Conservation (phyloP, 2,329 filamentous ascomycete genomes). For the Epichloe elymi region DNA sequence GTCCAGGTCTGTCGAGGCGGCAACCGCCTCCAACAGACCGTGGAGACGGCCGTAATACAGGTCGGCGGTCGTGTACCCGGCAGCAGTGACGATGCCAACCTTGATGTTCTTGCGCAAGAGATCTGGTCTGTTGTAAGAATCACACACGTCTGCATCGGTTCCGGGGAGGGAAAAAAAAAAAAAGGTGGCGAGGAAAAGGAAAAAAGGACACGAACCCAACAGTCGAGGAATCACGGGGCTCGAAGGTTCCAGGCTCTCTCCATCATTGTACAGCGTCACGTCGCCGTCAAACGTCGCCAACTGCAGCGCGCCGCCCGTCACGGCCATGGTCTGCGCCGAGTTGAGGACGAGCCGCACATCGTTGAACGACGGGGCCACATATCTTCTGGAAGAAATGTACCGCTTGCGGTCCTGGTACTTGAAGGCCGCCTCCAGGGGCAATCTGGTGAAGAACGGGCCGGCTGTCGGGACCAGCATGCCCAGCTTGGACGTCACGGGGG, state of each 20-base stretch:
- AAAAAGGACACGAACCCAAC: slow-evolving; percentile 25
- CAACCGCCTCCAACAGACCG: slow-evolving; percentile 73
- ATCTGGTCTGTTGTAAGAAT: slow-evolving; percentile 22
- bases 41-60: slow-evolving; percentile 79
- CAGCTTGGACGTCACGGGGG: slow-evolving; percentile 59
- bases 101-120: slow-evolving; percentile 68
- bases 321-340: slow-evolving; percentile 84
- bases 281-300: slow-evolving; percentile 96
- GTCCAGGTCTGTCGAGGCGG: slow-evolving; percentile 43
- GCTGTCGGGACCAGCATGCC: slow-evolving; percentile 83
- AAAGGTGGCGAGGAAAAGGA: neutral
- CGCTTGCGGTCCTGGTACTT: slow-evolving; percentile 76
- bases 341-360: slow-evolving; percentile 88
- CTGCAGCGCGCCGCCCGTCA: slow-evolving; percentile 66
- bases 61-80: slow-evolving; percentile 79
- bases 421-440: slow-evolving; percentile 82
- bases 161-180: too few species aligned
- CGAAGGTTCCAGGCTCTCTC: slow-evolving; percentile 58
- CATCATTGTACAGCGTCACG: slow-evolving; percentile 89
- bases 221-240: slow-evolving; percentile 64
- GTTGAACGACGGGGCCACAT: slow-evolving; percentile 94
- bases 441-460: slow-evolving; percentile 83
- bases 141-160: neutral
- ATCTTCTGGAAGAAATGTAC: slow-evolving; percentile 79
- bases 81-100: slow-evolving; percentile 92